A percentile compares a stretch with the other conserved stretches of the same genome.
Conservation (phyloP, 768 basidiomycete genomes). For the Leucocoprinus birnbaumii region DNA sequence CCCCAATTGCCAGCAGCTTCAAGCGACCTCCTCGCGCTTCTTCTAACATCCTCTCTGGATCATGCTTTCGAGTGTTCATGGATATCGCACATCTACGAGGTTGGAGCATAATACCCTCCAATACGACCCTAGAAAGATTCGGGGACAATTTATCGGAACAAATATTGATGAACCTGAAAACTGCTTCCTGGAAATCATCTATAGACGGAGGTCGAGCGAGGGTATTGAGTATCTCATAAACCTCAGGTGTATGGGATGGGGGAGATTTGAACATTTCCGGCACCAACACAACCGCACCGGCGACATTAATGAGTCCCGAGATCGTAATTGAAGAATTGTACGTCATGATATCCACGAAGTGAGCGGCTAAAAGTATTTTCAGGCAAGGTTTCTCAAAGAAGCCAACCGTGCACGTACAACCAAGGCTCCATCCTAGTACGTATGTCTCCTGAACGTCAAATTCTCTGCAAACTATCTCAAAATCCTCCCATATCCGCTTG, state of each 20-base stretch:
- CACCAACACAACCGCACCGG: slow-evolving; percentile 6
- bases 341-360: slow-evolving; percentile 16
- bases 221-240: slow-evolving; percentile 16
- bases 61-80: slow-evolving; percentile 23
- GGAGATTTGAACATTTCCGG: too few relatives aligned
- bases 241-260: slow-evolving; percentile 8
- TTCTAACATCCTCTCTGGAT: slow-evolving; percentile 18
- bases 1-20: slow-evolving; percentile 24
- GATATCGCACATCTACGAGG: slow-evolving; percentile 19
- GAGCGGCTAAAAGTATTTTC: background rate
- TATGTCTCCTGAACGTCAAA: slow-evolving; percentile 27
- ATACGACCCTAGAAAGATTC: slow-evolving; percentile 15
- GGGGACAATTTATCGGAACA: slow-evolving; percentile 16
- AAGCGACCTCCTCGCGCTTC: slow-evolving; percentile 21
- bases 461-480: slow-evolving; percentile 25
- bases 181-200: slow-evolving; percentile 20
- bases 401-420: background rate
- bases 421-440: slow-evolving; percentile 30
- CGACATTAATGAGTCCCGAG: slow-evolving; percentile 24
- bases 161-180: slow-evolving; percentile 17
- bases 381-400: too few relatives aligned
- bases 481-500: slow-evolving; percentile 26
- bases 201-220: slow-evolving; percentile 20
- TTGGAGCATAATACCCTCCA: slow-evolving; percentile 23
- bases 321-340: slow-evolving; percentile 23